Conservation (phyloP, 202 grass and related monocot genomes). For the Schoenoplectus tabernaemontani region DNA sequence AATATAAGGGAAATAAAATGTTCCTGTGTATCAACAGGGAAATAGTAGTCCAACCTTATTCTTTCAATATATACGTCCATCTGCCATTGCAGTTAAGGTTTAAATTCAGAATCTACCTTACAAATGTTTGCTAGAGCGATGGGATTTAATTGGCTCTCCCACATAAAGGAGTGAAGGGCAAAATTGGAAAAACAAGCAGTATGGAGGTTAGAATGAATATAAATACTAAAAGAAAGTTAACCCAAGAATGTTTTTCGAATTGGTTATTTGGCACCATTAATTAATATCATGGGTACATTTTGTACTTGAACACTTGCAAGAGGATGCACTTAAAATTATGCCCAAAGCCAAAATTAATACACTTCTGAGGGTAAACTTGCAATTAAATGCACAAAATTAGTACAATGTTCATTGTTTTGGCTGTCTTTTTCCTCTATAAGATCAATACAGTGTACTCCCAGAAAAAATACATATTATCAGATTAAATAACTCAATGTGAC, state of each 20-base stretch:
- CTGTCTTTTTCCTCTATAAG: neutral
- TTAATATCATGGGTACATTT: too few relatives aligned
- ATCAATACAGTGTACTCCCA: neutral
- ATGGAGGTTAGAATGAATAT: too few relatives aligned
- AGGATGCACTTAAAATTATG: neutral
- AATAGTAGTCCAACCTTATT: too few relatives aligned
- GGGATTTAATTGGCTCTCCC: neutral
- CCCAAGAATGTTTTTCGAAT: too few relatives aligned
- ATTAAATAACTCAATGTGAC: neutral
- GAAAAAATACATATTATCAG: neutral
- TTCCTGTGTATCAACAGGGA: too few relatives aligned
- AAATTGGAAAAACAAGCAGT: neutral
- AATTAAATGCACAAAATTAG: neutral
- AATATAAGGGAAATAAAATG: too few relatives aligned
- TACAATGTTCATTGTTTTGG: neutral
- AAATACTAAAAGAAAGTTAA: too few relatives aligned
- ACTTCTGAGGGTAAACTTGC: neutral
- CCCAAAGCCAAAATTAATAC: neutral
- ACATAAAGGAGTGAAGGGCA: neutral
- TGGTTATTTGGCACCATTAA: too few relatives aligned
- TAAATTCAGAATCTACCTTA: too few relatives aligned
- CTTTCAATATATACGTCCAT: too few relatives aligned
- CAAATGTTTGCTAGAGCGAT: neutral
- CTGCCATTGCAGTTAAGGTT: too few relatives aligned
- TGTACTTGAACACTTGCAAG: neutral